Evolutionary conservation across 305 asterid genomes (phyloP), one percentile per base, ranked within the genome.

Genomic region (Fraxinus paxiana): DNA sequence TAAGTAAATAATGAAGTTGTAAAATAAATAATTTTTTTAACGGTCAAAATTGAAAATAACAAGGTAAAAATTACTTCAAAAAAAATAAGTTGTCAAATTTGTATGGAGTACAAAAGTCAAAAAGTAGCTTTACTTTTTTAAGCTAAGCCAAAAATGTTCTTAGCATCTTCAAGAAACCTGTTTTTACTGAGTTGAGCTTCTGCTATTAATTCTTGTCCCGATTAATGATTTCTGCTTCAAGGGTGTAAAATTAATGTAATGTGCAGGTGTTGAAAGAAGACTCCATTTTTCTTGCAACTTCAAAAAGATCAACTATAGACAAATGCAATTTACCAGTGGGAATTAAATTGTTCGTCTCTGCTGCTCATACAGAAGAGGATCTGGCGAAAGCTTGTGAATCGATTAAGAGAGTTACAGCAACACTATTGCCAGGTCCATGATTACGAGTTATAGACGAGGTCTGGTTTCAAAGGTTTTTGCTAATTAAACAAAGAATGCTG

Each of bases 301-400:
- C 98, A 41, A 94, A 85, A 86, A 84, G 97, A 88, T 91, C 98
- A 13, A 88, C 86, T 6, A 83, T 93, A 13, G 97, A 94, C 87
- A 93, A 91, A 86, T 94, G 98, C 91, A 89, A 87, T 37, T 83
- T 92, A 79, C 97, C 95, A 3, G 88, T 84, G 17, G 98, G 97
- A 75, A 88, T 94, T 61, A 90, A 92, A 80, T 79, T 91, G 77
- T 88, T 78, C 43, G 90, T 88, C 20, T 94, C 97, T 61, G 94
- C 98, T 70, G 95, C 86, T 61, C 98, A 94, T 83, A 81, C 95
- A 33, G 90, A 91, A 79, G 77, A 88, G 0, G 97, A 94, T 89
- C 65, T 93, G 76, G 84, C 34, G 78, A 91, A 91, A 86, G 94
- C 96, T 37, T 87, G 90, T 48, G 90, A 89, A 79, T 88, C 97